A percentile compares a stretch with the other conserved stretches of the same genome.
phyloP scores from a whole-genome alignment of 2,329 filamentous ascomycete species.

The Xylariaceae sp. region DNA sequence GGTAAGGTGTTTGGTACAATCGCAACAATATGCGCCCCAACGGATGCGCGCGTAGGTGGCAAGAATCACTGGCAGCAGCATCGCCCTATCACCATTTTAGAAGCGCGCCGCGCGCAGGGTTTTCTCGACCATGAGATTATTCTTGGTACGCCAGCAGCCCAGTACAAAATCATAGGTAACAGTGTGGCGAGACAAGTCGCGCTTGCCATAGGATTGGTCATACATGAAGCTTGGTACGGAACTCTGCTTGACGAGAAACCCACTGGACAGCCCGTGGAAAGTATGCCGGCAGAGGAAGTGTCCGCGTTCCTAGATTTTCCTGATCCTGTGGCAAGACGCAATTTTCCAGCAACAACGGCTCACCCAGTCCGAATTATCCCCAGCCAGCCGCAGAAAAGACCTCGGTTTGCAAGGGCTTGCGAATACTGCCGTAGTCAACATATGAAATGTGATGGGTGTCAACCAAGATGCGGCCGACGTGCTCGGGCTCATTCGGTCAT shows the following conservation, averaged over 20 bases:
- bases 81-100: constrained; percentile 59
- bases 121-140: constrained; percentile 68
- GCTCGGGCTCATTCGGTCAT: background rate
- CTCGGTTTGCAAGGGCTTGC: too few species aligned
- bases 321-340: too few species aligned
- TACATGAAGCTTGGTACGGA: constrained; percentile 55
- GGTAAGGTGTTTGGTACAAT: constrained; percentile 58
- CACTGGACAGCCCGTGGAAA: too few species aligned
- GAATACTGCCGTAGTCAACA: too few species aligned
- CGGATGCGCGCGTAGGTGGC: constrained; percentile 52
- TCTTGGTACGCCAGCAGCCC: constrained; percentile 49
- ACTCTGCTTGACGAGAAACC: constrained; percentile 23
- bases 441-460: too few species aligned
- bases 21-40: constrained; percentile 46
- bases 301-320: too few species aligned
- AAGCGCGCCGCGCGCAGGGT: constrained; percentile 65
- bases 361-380: too few species aligned
- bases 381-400: too few species aligned
- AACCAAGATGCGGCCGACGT: too few species aligned
- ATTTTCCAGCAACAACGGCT: too few species aligned
- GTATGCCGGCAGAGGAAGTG: too few species aligned
- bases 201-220: constrained; percentile 58
- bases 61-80: constrained; percentile 63
- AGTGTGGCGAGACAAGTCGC: constrained; percentile 68
- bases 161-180: constrained; percentile 70